Percentiles rank a stretch among this genome's conserved stretches.
These are phyloP conservation scores for Phytophthora nicotianae DNA, from an alignment of 352 stramenopile genomes.

Conservation along the genomic window DNA sequence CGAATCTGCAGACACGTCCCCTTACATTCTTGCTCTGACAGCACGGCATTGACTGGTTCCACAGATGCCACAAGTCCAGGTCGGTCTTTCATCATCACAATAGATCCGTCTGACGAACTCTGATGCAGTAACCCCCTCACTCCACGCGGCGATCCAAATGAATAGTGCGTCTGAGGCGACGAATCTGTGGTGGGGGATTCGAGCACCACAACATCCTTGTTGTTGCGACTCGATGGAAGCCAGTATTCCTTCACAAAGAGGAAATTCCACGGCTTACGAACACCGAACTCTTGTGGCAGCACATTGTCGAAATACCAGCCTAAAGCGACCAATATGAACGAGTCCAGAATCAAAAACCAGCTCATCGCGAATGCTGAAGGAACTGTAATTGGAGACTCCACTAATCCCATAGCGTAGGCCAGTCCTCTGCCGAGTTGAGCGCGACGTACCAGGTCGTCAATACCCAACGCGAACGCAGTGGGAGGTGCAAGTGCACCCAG, in stretches of 20 bases:
- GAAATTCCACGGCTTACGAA: conserved; percentile 92
- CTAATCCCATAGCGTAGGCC: conserved; percentile 55
- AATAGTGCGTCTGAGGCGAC: conserved; percentile 35
- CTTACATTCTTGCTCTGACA: conserved; percentile 46
- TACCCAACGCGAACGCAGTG: conserved; percentile 71
- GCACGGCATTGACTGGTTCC: conserved; percentile 49
- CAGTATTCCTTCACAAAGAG: conserved; percentile 57
- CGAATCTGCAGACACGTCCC: conserved; percentile 56
- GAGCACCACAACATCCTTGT: conserved; percentile 32
- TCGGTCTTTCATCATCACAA: conserved; percentile 38
- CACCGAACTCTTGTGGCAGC: conserved; percentile 91
- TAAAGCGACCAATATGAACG: conserved; percentile 79
- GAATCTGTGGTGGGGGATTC: conserved; percentile 27
- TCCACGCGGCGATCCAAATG: conserved; percentile 16
- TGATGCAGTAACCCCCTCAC: conserved; percentile 35
- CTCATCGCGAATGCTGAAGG: conserved; percentile 59
- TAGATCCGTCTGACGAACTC: conserved; percentile 36
- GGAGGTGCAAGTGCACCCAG: conserved; percentile 59
- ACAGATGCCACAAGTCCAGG: conserved; percentile 29
- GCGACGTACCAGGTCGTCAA: conserved; percentile 63
- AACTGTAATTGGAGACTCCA: conserved; percentile 45
- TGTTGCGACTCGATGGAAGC: conserved; percentile 13
- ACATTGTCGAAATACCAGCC: conserved; percentile 95
- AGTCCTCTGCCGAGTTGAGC: conserved; percentile 65
- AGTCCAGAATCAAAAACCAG: conserved; percentile 80